Conservation (phyloP, 2,329 filamentous ascomycete genomes). For the Diaporthe batatas region DNA sequence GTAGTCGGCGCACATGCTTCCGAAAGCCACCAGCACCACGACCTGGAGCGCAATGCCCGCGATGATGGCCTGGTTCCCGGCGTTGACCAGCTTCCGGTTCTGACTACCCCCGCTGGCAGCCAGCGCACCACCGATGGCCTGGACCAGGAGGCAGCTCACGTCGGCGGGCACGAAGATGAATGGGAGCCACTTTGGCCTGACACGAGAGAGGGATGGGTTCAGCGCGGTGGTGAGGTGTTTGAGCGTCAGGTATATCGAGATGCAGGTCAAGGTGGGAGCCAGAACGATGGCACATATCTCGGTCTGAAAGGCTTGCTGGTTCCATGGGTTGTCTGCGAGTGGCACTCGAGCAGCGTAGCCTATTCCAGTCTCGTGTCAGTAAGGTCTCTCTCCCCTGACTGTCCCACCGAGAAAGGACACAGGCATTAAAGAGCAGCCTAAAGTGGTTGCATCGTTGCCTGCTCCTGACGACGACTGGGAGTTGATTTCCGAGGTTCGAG, state of each 20-base stretch:
- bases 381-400: constrained; percentile 8
- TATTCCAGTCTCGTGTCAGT: constrained; percentile 43
- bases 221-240: constrained; percentile 69
- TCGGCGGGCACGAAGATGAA: constrained; percentile 72
- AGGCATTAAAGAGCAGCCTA: neutral
- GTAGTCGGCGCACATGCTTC: constrained; percentile 60
- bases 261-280: constrained; percentile 71
- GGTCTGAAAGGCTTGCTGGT: constrained; percentile 66
- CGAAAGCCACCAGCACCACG: constrained; percentile 62
- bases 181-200: constrained; percentile 66
- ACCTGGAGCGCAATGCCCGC: constrained; percentile 68
- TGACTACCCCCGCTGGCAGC: constrained; percentile 59
- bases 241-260: constrained; percentile 74
- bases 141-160: constrained; percentile 69
- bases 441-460: neutral
- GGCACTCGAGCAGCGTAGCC: constrained; percentile 67
- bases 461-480: neutral
- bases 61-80: constrained; percentile 66
- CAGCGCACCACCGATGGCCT: constrained; percentile 69
- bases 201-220: constrained; percentile 63
- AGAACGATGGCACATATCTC: constrained; percentile 72
- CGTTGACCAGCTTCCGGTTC: constrained; percentile 55
- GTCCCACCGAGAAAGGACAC: neutral
- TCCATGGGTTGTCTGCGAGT: constrained; percentile 67
- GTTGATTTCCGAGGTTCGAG: neutral